These are phyloP conservation scores for Rutstroemia sp. DNA, from an alignment of 2,329 filamentous ascomycete genomes.

Conservation along the genomic window DNA sequence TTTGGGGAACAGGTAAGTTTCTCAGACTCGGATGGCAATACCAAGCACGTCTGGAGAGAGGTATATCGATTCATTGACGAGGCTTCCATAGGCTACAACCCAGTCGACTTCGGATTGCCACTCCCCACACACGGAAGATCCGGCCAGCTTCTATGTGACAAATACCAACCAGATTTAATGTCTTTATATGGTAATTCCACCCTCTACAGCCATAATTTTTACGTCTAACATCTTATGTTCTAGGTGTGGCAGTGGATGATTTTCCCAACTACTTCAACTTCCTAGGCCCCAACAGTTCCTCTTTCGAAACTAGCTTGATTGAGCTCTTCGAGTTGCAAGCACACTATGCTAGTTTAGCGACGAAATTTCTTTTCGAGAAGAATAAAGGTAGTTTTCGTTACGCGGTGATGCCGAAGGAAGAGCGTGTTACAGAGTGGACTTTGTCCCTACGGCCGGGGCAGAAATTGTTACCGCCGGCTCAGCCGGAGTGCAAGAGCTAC, in stretches of 20 bases:
- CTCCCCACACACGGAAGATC: not conserved
- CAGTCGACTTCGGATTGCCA: not conserved
- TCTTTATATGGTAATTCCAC: not conserved
- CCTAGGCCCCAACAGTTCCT: not conserved
- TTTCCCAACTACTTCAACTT: constrained; percentile 1
- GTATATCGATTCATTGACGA: not conserved
- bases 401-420: not conserved
- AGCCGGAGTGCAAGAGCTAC: not conserved
- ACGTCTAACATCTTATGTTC: not conserved
- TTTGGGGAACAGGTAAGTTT: not conserved
- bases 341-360: not conserved
- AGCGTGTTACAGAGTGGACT: not conserved
- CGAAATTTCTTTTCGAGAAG: not conserved
- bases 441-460: not conserved
- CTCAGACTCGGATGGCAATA: not conserved
- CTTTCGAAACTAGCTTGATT: not conserved
- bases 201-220: not conserved
- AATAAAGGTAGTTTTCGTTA: not conserved
- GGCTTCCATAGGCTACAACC: not conserved
- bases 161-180: not conserved
- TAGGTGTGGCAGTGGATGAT: not conserved
- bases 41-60: too few species aligned
- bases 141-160: not conserved
- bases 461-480: not conserved
- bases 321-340: not conserved